These are phyloP conservation scores for Plasmodium reichenowi DNA, from an alignment of 169 alveolate genomes.

Conservation along the genomic window DNA sequence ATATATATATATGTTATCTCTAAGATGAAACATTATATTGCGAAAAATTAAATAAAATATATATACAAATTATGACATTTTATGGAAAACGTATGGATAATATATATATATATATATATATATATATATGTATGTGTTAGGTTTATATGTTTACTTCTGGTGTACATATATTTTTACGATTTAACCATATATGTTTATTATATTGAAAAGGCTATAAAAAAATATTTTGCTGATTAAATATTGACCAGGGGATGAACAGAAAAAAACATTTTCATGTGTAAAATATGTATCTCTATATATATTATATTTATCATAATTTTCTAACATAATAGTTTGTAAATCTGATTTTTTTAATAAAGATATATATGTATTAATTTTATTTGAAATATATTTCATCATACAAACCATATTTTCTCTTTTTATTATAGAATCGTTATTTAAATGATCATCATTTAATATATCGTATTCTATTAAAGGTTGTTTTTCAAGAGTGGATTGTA, in stretches of 20 bases:
- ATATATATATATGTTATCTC: too few relatives aligned
- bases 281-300: background rate
- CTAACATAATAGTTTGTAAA: background rate
- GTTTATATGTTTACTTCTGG: too few relatives aligned
- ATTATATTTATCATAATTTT: slow-evolving; percentile 30
- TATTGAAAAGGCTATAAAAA: background rate
- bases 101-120: too few relatives aligned
- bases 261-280: slow-evolving; percentile 3
- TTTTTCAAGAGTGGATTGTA: too few relatives aligned
- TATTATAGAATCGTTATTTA: background rate
- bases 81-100: too few relatives aligned
- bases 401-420: slow-evolving; percentile 13
- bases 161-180: too few relatives aligned
- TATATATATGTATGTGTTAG: too few relatives aligned
- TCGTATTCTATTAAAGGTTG: too few relatives aligned
- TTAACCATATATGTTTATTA: slow-evolving; percentile 9
- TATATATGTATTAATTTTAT: slow-evolving; percentile 16
- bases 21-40: too few relatives aligned
- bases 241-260: slow-evolving; percentile 32
- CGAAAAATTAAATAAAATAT: too few relatives aligned
- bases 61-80: too few relatives aligned
- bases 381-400: slow-evolving; percentile 34
- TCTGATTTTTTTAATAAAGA: slow-evolving; percentile 6
- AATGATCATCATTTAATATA: too few relatives aligned
- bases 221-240: slow-evolving; percentile 16